phyloP scores from a whole-genome alignment of 208 protist genomes.

The Balamuthia mandrillaris region DNA sequence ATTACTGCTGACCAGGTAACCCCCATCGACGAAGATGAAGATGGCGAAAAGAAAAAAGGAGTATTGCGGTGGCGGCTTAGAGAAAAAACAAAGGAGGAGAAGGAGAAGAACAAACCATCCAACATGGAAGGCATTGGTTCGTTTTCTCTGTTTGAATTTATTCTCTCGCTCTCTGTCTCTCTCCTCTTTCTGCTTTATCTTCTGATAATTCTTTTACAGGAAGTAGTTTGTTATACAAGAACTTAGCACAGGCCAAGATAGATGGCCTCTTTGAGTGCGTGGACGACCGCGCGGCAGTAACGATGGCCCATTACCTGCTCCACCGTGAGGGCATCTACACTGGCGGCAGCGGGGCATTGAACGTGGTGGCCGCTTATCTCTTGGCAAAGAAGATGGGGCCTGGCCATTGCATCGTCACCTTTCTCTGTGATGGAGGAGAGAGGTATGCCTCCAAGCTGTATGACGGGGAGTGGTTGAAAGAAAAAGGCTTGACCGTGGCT shows the following conservation, averaged over 20 bases:
- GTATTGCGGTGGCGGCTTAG: too few species aligned
- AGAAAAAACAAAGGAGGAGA: too few species aligned
- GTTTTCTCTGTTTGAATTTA: not conserved
- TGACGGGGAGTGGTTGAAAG: constrained; percentile 54
- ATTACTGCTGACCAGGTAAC: too few species aligned
- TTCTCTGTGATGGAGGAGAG: constrained; percentile 56
- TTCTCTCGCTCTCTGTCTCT: too few species aligned
- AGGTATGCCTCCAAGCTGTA: constrained; percentile 57
- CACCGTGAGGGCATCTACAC: constrained; percentile 70
- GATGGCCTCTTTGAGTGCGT: constrained; percentile 47
- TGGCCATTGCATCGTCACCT: constrained; percentile 67
- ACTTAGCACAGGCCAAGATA: constrained; percentile 54
- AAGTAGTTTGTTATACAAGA: not conserved
- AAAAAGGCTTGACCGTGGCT: constrained; percentile 26
- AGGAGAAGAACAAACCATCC: too few species aligned
- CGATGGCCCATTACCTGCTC: constrained; percentile 66
- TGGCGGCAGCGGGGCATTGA: constrained; percentile 56
- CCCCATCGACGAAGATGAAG: too few species aligned
- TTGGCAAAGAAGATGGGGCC: constrained; percentile 52
- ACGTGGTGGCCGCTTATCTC: constrained; percentile 60
- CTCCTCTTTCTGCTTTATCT: not conserved
- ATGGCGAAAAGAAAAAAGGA: not conserved
- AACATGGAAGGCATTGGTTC: constrained; percentile 49
- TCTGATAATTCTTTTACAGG: not conserved
- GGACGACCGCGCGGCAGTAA: constrained; percentile 50